Base-by-base conservation (phyloP, 495 filamentous ascomycete genomes). In the Barbatosphaeria neglecta region DNA sequence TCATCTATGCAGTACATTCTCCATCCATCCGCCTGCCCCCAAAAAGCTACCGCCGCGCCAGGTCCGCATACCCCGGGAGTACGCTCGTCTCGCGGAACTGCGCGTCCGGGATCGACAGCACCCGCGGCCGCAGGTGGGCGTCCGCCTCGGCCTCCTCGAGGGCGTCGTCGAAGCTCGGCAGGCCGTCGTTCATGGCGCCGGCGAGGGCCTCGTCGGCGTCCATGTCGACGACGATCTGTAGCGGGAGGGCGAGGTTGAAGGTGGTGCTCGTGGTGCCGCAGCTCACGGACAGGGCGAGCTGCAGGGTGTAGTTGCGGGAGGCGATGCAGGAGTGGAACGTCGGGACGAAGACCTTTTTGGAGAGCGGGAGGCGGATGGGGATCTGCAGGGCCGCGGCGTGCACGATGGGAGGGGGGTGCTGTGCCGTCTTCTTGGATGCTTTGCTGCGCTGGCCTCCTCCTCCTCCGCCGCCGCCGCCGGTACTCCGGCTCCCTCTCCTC, bases 281-380 rank as follows among this genome's bases (percentile, higher is more conserved):
- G 5, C 77, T 69, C 0, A 78, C 75, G 45, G 79, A 74, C 35
- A 86, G 64, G 7, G 70, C 68, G 41, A 97, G 65, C 37, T 84
- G 81, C 18, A 96, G 70, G 8, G 73, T 67, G 66, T 98, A 97
- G 20, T 81, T 65, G 48, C 92, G 82, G 15, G 83, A 84, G 23
- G 84, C 69, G 53, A 95, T 76, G 64, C 92, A 98, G 45, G 80
- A 78, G 65, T 92, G 82, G 67, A 97, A 98, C 16, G 87, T 89
- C 0, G 92, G 93, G 22, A 92, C 63, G 63, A 90, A 88, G 2
- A 78, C 69, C 50, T 81, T 85, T 52, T 76, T 78, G 17, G 61
- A 54, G 9, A 62, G 66, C 0, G 92, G 88, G 1, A 94, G 68
- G 0, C 74, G 69, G 59, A 98, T 65, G 0, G 92, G 89, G 7